Base-by-base conservation (phyloP, 305 asterid species). In the Solanum hybrid region DNA sequence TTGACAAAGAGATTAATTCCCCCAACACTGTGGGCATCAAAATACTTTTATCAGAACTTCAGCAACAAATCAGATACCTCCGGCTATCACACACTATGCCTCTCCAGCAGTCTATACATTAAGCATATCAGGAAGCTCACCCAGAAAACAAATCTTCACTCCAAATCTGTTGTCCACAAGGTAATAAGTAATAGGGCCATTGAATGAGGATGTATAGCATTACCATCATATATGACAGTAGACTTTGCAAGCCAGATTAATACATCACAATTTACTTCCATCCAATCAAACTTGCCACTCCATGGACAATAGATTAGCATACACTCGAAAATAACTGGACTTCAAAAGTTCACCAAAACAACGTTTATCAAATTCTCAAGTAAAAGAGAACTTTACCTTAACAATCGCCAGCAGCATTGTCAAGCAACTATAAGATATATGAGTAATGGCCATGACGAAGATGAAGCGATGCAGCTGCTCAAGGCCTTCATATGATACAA, bases 381-480 rank as follows among this genome's bases (percentile, higher is more conserved):
- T 72, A 75, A 35, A 91, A 81, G 80, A 86, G 86, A 84, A 87
- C 17, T 14, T 51, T 46, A 98, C 99, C 99, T 98, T 98, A 64
- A 98, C 98, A 85, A 98, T 94, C 12, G 98, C 99, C 88, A 98
- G 96, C 93, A 96, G 89, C 99, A 98, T 98, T 56, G 99, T 98
- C 88, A 98, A 93, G 95, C 99, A 98, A 91, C 99, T 98, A 92
- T 98, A 98, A 78, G 98, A 93, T 89, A 98, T 91, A 87, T 98
- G 99, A 9, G 99, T 96, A 88, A 98, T 89, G 46, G 99, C 99
- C 99, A 98, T 98, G 90, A 96, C 97, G 90, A 98, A 96, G 92
- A 98, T 96, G 95, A 98, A 98, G 77, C 99, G 95, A 86, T 98
- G 99, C 89, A 98, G 98, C 90, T 98, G 99, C 94, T 98, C 99